phyloP scores from a whole-genome alignment of 2,329 filamentous ascomycete species.

The Alternaria sp. region DNA sequence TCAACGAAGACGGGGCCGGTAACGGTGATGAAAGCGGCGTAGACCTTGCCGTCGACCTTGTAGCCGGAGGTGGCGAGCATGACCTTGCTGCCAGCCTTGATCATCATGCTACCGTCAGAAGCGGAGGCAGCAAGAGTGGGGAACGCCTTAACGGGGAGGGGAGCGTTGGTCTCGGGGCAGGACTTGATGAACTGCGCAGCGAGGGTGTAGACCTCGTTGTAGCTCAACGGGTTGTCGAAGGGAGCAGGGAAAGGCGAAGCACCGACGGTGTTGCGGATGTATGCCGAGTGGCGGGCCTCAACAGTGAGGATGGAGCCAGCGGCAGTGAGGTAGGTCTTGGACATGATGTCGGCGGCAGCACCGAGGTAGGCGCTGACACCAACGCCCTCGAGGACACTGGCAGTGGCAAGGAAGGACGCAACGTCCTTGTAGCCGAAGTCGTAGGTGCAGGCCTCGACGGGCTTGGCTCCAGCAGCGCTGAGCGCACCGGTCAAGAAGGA shows the following conservation, averaged over 20 bases:
- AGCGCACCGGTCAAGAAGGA: constrained; percentile 59
- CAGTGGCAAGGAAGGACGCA: constrained; percentile 59
- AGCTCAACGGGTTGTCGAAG: constrained; percentile 65
- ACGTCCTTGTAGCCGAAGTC: constrained; percentile 59
- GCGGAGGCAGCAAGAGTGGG: constrained; percentile 51
- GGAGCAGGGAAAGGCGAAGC: constrained; percentile 64
- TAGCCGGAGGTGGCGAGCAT: constrained; percentile 21
- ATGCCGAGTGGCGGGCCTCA: constrained; percentile 69
- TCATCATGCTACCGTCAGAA: constrained; percentile 12
- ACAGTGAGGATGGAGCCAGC: constrained; percentile 70
- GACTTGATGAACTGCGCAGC: constrained; percentile 66
- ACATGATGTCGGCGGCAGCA: constrained; percentile 64
- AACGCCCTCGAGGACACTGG: constrained; percentile 62
- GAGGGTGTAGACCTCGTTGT: constrained; percentile 69
- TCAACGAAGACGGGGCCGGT: constrained; percentile 30
- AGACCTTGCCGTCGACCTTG: constrained; percentile 28
- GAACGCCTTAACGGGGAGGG: constrained; percentile 67
- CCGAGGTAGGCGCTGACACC: constrained; percentile 68
- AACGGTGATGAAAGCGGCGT: constrained; percentile 34
- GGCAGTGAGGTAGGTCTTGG: constrained; percentile 64
- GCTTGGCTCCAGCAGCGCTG: constrained; percentile 54
- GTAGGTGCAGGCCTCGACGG: constrained; percentile 64
- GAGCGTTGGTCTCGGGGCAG: constrained; percentile 62
- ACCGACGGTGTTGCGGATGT: constrained; percentile 60
- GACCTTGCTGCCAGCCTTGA: constrained; percentile 24